These are phyloP conservation scores for Aleurites moluccanus DNA, from an alignment of 441 rosid genomes.

Conservation along the genomic window DNA sequence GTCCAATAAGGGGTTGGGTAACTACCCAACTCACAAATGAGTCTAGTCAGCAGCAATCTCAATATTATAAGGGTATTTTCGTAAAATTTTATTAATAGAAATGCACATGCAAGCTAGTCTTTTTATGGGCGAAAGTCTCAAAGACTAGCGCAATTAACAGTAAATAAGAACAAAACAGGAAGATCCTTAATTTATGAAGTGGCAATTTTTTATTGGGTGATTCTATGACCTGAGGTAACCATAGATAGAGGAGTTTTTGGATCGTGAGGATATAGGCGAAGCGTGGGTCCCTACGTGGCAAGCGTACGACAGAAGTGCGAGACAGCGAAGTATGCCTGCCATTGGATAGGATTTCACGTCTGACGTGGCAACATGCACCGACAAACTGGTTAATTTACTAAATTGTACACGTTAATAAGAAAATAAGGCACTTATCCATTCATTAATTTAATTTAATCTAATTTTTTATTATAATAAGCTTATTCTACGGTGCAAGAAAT, in stretches of 20 bases:
- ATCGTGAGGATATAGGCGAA: background rate
- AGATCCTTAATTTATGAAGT: slow-evolving; percentile 14
- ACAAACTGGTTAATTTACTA: slow-evolving; percentile 16
- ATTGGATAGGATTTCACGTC: slow-evolving; percentile 25
- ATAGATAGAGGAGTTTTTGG: background rate
- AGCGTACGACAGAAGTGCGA: slow-evolving; percentile 25
- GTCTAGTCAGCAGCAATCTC: no score
- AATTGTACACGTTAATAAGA: no score
- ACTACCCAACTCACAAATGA: no score
- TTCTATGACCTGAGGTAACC: background rate
- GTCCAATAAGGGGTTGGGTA: no score
- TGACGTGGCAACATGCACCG: slow-evolving; percentile 36
- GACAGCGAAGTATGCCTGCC: slow-evolving; percentile 27
- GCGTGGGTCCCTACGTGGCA: slow-evolving; percentile 2
- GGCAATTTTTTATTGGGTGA: slow-evolving; percentile 11
- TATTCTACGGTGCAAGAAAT: background rate
- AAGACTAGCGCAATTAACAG: background rate
- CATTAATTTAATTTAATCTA: background rate
- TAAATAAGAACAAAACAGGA: background rate
- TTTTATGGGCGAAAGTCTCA: background rate
- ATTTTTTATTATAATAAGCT: background rate
- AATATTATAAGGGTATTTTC: no score
- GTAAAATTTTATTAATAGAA: no score
- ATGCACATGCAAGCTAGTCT: no score
- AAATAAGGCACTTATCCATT: background rate